Evolutionary conservation across 805 yeast species (phyloP), one percentile per base, ranked within the genome.

Genomic region (Candida awuae): DNA sequence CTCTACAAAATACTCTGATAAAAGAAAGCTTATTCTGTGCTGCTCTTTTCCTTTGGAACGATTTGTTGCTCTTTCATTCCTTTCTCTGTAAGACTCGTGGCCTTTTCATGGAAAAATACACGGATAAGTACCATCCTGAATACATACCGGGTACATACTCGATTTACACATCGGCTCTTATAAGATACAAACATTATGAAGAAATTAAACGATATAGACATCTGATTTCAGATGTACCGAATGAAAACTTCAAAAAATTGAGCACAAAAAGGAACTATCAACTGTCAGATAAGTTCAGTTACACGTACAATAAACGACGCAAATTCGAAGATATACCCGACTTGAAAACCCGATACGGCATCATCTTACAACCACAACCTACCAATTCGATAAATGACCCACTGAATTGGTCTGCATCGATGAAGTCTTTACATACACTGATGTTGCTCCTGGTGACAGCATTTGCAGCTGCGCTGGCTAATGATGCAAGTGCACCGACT

Each of bases 71-170:
- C n/a, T n/a, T n/a, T n/a, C n/a, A n/a, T n/a, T n/a, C n/a, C n/a
- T n/a, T n/a, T n/a, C n/a, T 32, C 8, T 18, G 25, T 25, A 29
- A n/a, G n/a, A n/a, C n/a, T n/a, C n/a, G n/a, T n/a, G n/a, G n/a
- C n/a, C n/a, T n/a, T n/a, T n/a, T n/a, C 20, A 61, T 61, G 66
- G 65, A 61, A 35, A 57, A 54, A 38, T 61, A 58, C 44, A 56
- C 62, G 12, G 62, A 61, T 38, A 56, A 50, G 15, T 44, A 53
- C 37, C 62, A 61, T 36, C 59, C 61, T 1, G 68, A 67, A 17
- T 73, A 65, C 47, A 58, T 74, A 15, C 80, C 80, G 1, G 80
- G 80, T 0, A 74, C 82, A 0, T 64, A 68, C 39, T 71, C 72
- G 37, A 71, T 75, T 30, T 73, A 71, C 45, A 56, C 75, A 1